Percentiles rank a stretch among this genome's conserved stretches.
phyloP scores from a whole-genome alignment of 257 asterid genomes.

The Capsicum chinense region DNA sequence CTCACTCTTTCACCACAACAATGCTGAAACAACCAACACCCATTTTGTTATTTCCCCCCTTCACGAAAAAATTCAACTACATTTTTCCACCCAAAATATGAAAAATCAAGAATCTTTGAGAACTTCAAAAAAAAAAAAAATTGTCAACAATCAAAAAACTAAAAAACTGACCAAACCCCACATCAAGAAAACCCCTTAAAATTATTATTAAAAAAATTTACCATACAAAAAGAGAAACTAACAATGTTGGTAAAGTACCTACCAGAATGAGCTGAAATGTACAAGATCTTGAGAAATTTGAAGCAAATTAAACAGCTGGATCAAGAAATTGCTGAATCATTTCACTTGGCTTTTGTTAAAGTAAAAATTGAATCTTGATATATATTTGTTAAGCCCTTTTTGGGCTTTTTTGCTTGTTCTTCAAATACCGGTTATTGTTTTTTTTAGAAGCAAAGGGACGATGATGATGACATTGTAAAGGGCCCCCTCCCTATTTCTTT shows the following conservation, averaged over 20 bases:
- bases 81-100: not conserved
- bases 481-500: slow-evolving; percentile 17
- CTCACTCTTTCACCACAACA: no score
- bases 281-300: slow-evolving; percentile 37
- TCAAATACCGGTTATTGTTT: slow-evolving; percentile 33
- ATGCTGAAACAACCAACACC: no score
- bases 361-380: slow-evolving; percentile 24
- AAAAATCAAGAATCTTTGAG: not conserved
- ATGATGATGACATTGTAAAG: slow-evolving; percentile 27
- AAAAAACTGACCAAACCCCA: not conserved
- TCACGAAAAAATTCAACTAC: not conserved
- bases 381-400: not conserved
- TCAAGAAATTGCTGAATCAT: slow-evolving; percentile 10
- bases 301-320: slow-evolving; percentile 6
- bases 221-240: not conserved
- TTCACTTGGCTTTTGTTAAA: not conserved
- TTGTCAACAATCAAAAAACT: not conserved
- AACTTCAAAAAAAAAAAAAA: not conserved
- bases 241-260: slow-evolving; percentile 24
- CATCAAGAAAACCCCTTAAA: not conserved
- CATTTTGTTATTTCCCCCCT: not conserved
- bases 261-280: slow-evolving; percentile 39
- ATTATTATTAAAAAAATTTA: not conserved
- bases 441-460: slow-evolving; percentile 44
- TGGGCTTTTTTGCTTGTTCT: slow-evolving; percentile 10